Evolutionary conservation across 495 filamentous ascomycete genomes (phyloP).

Genomic region (Tuber melanosporum): DNA sequence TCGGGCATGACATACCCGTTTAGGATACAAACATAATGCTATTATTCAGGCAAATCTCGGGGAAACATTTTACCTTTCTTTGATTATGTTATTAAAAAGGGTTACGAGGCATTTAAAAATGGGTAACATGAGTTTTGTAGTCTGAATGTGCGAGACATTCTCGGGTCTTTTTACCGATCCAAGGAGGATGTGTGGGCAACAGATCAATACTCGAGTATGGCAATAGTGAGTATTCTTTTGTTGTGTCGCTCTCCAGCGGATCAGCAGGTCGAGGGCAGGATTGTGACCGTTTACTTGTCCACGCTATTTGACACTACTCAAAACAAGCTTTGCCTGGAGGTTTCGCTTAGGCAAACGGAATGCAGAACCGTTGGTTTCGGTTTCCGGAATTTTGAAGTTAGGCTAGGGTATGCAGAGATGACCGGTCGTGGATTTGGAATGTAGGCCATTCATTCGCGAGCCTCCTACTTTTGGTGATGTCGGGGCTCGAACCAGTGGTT

Average conservation of each 20-base stretch:
- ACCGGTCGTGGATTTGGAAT: conserved; percentile 20
- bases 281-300: conserved; percentile 10
- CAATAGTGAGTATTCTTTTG: background rate
- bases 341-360: conserved; percentile 31
- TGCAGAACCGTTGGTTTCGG: conserved; percentile 29
- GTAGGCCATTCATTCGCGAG: conserved; percentile 23
- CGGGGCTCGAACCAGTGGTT: background rate
- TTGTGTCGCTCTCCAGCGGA: background rate
- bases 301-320: conserved; percentile 13
- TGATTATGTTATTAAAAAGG: conserved; percentile 1
- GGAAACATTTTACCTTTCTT: background rate
- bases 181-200: background rate
- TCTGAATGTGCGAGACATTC: background rate
- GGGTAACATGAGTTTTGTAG: background rate
- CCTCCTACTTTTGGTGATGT: conserved; percentile 9
- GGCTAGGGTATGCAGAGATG: conserved; percentile 14
- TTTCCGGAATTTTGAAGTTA: conserved; percentile 28
- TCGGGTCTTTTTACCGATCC: background rate
- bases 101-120: background rate
- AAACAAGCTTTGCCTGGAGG: conserved; percentile 13
- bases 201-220: background rate
- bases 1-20: background rate
- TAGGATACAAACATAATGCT: background rate
- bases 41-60: background rate
- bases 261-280: conserved; percentile 11